A percentile compares a stretch with the other conserved stretches of the same genome.
Conservation (phyloP, 2,329 filamentous ascomycete species). For the Fusarium proliferatum region DNA sequence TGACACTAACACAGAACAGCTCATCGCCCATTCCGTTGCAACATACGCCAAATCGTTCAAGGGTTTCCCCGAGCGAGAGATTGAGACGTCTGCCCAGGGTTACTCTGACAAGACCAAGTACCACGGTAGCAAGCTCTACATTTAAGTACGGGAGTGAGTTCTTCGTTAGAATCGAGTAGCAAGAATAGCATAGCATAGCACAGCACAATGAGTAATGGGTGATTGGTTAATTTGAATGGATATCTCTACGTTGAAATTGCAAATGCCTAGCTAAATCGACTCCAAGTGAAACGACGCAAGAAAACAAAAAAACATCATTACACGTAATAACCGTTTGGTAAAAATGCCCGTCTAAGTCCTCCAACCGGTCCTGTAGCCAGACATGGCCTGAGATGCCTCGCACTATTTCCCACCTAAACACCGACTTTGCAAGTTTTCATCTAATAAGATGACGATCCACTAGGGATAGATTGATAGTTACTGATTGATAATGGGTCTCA, state of each 20-base stretch:
- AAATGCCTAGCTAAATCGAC: constrained; percentile 37
- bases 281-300: constrained; percentile 11
- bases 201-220: not conserved
- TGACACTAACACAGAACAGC: constrained; percentile 50
- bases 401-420: constrained; percentile 28
- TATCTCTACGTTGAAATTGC: constrained; percentile 38
- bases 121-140: constrained; percentile 54
- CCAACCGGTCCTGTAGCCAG: constrained; percentile 1
- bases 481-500: constrained; percentile 12
- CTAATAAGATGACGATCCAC: constrained; percentile 9
- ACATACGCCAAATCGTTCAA: constrained; percentile 74
- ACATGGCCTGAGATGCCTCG: constrained; percentile 1
- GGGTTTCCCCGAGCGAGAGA: constrained; percentile 68
- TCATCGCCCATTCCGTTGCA: constrained; percentile 79
- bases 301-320: constrained; percentile 10
- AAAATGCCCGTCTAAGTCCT: constrained; percentile 37
- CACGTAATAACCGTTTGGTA: constrained; percentile 6
- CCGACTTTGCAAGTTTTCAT: constrained; percentile 30
- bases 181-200: not conserved
- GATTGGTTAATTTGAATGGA: constrained; percentile 30
- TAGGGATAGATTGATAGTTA: not conserved
- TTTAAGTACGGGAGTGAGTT: not conserved
- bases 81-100: constrained; percentile 42
- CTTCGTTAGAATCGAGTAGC: not conserved
- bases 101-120: constrained; percentile 58